Conservation (phyloP, 2,329 filamentous ascomycete species). For the Apiospora phragmitis region DNA sequence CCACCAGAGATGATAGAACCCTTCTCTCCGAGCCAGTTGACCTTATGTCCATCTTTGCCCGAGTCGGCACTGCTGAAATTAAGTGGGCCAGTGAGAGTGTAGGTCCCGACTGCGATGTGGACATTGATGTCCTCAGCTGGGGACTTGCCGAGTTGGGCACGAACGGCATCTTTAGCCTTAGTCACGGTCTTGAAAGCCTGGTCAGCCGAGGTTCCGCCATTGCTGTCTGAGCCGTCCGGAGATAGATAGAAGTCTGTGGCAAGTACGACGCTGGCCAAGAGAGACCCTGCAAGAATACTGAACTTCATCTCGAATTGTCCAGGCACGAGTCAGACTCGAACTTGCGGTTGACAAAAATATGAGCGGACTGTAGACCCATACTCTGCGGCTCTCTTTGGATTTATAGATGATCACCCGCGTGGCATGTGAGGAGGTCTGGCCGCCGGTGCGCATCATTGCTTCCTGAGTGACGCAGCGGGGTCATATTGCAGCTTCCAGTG, state of each 20-base stretch:
- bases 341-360: neutral
- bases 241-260: slow-evolving; percentile 1
- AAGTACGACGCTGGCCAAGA: neutral
- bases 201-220: neutral
- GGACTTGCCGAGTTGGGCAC: neutral
- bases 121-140: neutral
- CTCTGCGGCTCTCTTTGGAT: neutral
- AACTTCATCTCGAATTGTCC: neutral
- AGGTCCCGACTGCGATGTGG: neutral
- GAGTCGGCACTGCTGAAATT: slow-evolving; percentile 8
- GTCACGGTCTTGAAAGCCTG: neutral
- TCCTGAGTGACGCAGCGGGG: neutral
- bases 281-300: neutral
- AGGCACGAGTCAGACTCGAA: neutral
- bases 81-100: neutral
- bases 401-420: neutral
- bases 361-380: too few relatives aligned
- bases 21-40: slow-evolving; percentile 5
- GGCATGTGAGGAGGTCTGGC: neutral
- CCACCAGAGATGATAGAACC: neutral
- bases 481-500: neutral
- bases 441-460: neutral
- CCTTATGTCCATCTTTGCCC: neutral
- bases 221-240: neutral
- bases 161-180: neutral